A percentile compares a stretch with the other conserved stretches of the same genome.
Evolutionary conservation across 129 eudicot genomes (phyloP).

Genomic region (Lactuca sativa): DNA sequence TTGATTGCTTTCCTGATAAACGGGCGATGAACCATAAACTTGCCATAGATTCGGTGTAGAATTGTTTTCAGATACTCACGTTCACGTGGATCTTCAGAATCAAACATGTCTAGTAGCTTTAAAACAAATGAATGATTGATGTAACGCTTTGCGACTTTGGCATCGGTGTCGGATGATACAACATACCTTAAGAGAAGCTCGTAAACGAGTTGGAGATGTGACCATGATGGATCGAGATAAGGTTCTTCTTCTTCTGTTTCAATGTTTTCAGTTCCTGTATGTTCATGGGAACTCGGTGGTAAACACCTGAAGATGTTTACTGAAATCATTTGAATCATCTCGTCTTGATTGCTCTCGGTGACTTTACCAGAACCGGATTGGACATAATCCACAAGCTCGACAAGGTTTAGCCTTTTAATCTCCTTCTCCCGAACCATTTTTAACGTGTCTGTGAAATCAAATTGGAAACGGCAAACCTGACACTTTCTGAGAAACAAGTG

Average conservation of each 20-base stretch:
- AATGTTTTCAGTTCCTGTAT: slow-evolving; percentile 48
- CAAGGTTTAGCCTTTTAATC: slow-evolving; percentile 59
- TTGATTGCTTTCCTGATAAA: slow-evolving; percentile 76
- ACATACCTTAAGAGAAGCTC: slow-evolving; percentile 71
- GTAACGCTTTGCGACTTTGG: slow-evolving; percentile 66
- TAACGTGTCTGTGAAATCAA: slow-evolving; percentile 65
- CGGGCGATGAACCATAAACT: slow-evolving; percentile 87
- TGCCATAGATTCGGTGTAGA: slow-evolving; percentile 73
- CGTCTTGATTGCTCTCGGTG: slow-evolving; percentile 62
- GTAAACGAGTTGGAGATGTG: slow-evolving; percentile 69
- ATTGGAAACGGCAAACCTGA: slow-evolving; percentile 52
- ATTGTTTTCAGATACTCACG: slow-evolving; percentile 76
- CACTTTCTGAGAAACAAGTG: slow-evolving; percentile 52
- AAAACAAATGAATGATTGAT: slow-evolving; percentile 67
- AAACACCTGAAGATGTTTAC: slow-evolving; percentile 63
- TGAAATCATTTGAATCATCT: slow-evolving; percentile 65
- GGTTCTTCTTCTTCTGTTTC: slow-evolving; percentile 76
- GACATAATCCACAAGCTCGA: slow-evolving; percentile 63
- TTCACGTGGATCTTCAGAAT: slow-evolving; percentile 78
- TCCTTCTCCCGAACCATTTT: slow-evolving; percentile 68
- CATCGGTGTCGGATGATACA: slow-evolving; percentile 65
- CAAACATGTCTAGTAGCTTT: slow-evolving; percentile 69
- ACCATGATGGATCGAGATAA: slow-evolving; percentile 71
- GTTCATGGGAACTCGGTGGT: slow-evolving; percentile 64
- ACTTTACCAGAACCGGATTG: slow-evolving; percentile 68